phyloP scores from a whole-genome alignment of 164 flowering plant species.

The Liriodendron chinense region DNA sequence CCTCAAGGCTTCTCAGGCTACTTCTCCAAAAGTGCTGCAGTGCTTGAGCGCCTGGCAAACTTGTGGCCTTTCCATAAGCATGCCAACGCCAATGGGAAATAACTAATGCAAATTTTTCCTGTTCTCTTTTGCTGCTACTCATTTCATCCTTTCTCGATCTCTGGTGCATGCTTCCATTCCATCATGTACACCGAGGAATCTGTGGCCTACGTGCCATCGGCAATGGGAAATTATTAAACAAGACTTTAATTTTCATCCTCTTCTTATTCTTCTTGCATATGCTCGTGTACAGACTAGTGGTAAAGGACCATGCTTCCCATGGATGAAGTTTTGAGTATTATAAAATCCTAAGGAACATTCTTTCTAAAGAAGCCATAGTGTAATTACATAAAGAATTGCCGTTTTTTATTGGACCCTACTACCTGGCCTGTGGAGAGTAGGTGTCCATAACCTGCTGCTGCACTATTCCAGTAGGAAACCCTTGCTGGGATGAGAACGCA shows the following conservation, averaged over 20 bases:
- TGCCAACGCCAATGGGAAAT: conserved; percentile 46
- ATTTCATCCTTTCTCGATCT: background rate
- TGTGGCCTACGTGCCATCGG: background rate
- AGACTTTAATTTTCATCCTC: background rate
- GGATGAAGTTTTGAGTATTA: background rate
- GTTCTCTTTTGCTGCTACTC: background rate
- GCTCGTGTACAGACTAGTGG: background rate
- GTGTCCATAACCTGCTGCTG: too few species aligned
- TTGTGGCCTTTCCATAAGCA: conserved; percentile 94
- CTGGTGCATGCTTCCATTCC: too few species aligned
- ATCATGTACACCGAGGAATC: background rate
- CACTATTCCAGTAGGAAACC: too few species aligned
- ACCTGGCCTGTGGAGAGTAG: too few species aligned
- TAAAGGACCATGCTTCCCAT: background rate
- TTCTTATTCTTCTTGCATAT: background rate
- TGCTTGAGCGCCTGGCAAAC: conserved; percentile 88
- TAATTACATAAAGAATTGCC: too few species aligned
- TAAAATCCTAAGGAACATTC: background rate
- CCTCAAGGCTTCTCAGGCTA: conserved; percentile 96
- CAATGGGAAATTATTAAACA: background rate
- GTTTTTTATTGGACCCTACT: too few species aligned
- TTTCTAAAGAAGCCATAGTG: too few species aligned
- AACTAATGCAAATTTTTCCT: background rate
- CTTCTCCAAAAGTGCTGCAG: conserved; percentile 81
- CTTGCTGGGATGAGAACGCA: too few species aligned